Conservation (phyloP, 805 yeast species). For the Zygotorulaspora chibaensis region DNA sequence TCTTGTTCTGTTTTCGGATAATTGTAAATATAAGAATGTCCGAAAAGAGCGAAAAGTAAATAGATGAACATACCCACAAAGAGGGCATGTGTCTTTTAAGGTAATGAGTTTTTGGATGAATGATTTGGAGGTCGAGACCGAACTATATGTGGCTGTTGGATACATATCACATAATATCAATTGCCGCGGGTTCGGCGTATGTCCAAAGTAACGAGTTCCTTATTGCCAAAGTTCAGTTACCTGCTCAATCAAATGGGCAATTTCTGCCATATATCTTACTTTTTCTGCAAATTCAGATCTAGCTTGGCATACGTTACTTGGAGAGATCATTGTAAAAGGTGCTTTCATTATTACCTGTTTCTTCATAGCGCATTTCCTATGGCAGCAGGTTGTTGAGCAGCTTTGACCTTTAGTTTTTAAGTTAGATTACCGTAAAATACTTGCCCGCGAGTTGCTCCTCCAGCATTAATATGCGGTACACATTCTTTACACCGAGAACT, state of each 20-base stretch:
- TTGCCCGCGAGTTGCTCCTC: background rate
- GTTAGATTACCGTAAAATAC: background rate
- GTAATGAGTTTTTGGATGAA: background rate
- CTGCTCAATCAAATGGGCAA: background rate
- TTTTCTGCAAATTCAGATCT: background rate
- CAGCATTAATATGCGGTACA: background rate
- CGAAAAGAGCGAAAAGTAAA: background rate
- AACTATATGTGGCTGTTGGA: background rate
- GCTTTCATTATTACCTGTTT: background rate
- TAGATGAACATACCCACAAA: background rate
- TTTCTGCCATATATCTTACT: no score
- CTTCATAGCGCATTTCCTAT: background rate
- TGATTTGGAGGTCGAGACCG: background rate
- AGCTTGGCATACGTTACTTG: background rate
- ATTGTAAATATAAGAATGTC: background rate
- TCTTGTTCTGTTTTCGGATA: background rate
- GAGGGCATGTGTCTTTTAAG: background rate
- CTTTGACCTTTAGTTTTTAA: no score
- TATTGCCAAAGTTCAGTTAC: background rate
- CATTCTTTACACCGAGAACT: background rate
- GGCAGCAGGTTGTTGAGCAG: background rate
- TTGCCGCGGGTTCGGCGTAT: no score
- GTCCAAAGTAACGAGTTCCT: no score
- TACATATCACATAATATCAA: no score
- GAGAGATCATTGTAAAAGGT: background rate